Evolutionary conservation across 345 rosid species (phyloP).

Genomic region (Citrus unshiu): DNA sequence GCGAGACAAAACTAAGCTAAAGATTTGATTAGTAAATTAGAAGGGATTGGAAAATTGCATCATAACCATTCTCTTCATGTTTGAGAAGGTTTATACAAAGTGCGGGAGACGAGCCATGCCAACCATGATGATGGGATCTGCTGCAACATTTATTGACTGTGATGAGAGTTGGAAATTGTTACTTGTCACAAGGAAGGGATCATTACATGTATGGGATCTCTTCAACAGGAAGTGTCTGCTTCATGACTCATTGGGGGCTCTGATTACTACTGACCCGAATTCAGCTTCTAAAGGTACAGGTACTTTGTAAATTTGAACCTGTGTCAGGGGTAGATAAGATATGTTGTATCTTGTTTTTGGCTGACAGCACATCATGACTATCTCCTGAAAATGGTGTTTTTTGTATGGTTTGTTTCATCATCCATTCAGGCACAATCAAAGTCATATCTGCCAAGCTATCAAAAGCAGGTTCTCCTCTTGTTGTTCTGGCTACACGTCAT

Average conservation of each 20-base stretch:
- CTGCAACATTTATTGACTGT: constrained; percentile 88
- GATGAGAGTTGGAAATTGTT: constrained; percentile 91
- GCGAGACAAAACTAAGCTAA: not conserved
- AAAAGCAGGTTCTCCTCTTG: constrained; percentile 91
- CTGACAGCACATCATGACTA: not conserved
- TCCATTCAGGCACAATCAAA: constrained; percentile 66
- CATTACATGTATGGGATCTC: constrained; percentile 85
- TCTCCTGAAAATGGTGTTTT: constrained; percentile 4
- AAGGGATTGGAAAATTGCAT: not conserved
- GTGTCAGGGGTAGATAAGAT: not conserved
- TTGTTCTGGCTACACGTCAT: constrained; percentile 92
- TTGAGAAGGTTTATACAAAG: constrained; percentile 78
- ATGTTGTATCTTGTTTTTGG: not conserved
- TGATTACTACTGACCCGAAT: constrained; percentile 51
- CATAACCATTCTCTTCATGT: constrained; percentile 4
- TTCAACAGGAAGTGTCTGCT: constrained; percentile 70
- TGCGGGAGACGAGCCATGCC: constrained; percentile 98
- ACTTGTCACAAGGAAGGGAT: constrained; percentile 83
- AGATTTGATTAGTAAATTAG: not conserved
- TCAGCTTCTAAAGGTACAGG: constrained; percentile 53
- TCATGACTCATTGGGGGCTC: constrained; percentile 74
- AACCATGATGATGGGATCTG: constrained; percentile 92
- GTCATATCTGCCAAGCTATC: constrained; percentile 91
- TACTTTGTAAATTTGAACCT: not conserved
- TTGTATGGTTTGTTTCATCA: not conserved